phyloP scores from a whole-genome alignment of 1,284 basidiomycete species.

The Bondarzewia mesenterica region DNA sequence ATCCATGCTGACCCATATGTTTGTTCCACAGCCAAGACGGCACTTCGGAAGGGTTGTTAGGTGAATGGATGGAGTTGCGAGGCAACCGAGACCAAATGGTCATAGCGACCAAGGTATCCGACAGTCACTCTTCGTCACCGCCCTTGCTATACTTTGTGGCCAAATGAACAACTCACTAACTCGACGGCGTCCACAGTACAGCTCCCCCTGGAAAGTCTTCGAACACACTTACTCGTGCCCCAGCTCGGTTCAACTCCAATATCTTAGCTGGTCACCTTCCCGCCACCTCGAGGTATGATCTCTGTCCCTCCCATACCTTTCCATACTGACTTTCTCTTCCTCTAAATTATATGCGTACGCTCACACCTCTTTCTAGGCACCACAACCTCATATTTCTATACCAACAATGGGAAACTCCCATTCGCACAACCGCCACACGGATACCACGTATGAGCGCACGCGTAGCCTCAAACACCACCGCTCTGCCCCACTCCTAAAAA shows the following conservation, averaged over 20 bases:
- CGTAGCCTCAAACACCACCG: conserved; percentile 2
- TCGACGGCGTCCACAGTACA: conserved; percentile 15
- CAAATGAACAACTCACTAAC: not conserved
- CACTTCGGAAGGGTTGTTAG: conserved; percentile 42
- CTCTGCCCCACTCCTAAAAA: not conserved
- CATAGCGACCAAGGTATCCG: conserved; percentile 42
- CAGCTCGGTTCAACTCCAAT: too few species aligned
- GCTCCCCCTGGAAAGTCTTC: conserved; percentile 16
- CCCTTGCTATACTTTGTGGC: not conserved
- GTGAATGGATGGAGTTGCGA: conserved; percentile 47
- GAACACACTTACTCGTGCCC: too few species aligned
- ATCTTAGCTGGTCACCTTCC: too few species aligned
- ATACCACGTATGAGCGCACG: conserved; percentile 4
- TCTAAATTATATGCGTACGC: not conserved
- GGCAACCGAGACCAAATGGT: conserved; percentile 47
- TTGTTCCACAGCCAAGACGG: conserved; percentile 34
- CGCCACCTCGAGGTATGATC: not conserved
- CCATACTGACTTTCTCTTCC: not conserved
- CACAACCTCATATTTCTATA: not conserved
- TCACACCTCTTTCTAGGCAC: too few species aligned
- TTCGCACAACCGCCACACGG: conserved; percentile 3
- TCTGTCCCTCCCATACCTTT: not conserved
- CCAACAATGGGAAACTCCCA: conserved; percentile 3
- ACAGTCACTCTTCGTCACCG: too few species aligned
- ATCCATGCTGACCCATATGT: not conserved